These are phyloP conservation scores for Trichothecium roseum DNA, from an alignment of 2,329 filamentous ascomycete species.

Conservation along the genomic window DNA sequence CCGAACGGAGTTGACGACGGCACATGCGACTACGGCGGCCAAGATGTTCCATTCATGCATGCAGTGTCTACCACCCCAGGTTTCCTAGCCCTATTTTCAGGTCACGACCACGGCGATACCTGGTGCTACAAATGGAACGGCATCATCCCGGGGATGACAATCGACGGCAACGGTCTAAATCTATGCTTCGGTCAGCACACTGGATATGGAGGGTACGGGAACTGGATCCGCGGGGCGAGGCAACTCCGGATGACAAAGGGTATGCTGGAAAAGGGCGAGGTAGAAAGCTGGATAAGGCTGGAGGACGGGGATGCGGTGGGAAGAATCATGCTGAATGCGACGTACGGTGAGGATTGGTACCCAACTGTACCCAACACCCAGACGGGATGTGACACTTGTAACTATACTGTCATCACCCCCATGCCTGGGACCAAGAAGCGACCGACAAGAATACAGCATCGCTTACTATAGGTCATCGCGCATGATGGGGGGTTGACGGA, in stretches of 20 bases:
- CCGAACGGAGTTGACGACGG: conserved; percentile 23
- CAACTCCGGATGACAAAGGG: conserved; percentile 39
- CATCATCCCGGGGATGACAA: conserved; percentile 19
- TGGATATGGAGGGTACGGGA: conserved; percentile 61
- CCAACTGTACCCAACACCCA: conserved; percentile 27
- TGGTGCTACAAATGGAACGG: conserved; percentile 45
- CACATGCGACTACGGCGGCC: conserved; percentile 30
- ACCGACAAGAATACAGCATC: too few species aligned
- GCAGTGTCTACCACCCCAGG: conserved; percentile 44
- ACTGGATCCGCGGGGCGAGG: conserved; percentile 50
- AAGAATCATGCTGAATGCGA: conserved; percentile 44
- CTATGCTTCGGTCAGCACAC: conserved; percentile 54
- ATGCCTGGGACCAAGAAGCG: conserved; percentile 2
- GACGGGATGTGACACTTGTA: conserved; percentile 16
- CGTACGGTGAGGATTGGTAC: conserved; percentile 48
- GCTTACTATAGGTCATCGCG: too few species aligned
- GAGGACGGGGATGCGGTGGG: conserved; percentile 44
- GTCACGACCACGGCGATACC: conserved; percentile 55
- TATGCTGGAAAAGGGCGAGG: conserved; percentile 24
- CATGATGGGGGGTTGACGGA: too few species aligned
- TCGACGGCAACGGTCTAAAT: conserved; percentile 32
- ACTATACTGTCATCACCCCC: conserved; percentile 6
- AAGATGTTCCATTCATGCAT: conserved; percentile 54
- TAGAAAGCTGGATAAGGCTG: conserved; percentile 52
- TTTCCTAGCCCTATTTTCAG: conserved; percentile 48